Percentiles rank a stretch among this genome's conserved stretches.
Conservation (phyloP, 352 stramenopile species). For the Phytophthora agathidicida region DNA sequence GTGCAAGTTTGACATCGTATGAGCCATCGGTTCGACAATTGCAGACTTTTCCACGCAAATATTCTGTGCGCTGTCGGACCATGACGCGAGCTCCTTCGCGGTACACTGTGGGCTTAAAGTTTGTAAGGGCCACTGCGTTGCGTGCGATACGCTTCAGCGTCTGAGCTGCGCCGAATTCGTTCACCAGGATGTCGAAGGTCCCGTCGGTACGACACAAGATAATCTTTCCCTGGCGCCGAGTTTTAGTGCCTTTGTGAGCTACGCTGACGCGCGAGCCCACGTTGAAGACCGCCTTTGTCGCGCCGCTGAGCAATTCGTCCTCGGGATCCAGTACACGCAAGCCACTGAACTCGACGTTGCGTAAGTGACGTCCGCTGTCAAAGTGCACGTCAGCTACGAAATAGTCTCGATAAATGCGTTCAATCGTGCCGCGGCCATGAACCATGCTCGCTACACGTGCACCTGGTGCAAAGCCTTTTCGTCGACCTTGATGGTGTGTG, state of each 20-base stretch:
- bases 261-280: constrained; percentile 45
- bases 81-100: constrained; percentile 47
- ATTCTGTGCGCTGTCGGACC: constrained; percentile 60
- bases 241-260: constrained; percentile 57
- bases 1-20: constrained; percentile 57
- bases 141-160: constrained; percentile 44
- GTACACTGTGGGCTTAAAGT: constrained; percentile 42
- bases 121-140: constrained; percentile 20
- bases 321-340: constrained; percentile 35
- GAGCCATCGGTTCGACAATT: constrained; percentile 51
- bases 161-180: constrained; percentile 54
- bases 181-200: constrained; percentile 66
- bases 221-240: constrained; percentile 55
- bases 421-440: constrained; percentile 54
- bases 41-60: constrained; percentile 51
- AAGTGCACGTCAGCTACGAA: constrained; percentile 77
- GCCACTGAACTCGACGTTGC: constrained; percentile 66
- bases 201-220: constrained; percentile 55
- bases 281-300: constrained; percentile 8
- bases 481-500: background rate
- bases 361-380: constrained; percentile 54
- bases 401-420: constrained; percentile 69
- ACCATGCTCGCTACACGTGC: constrained; percentile 50
- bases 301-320: constrained; percentile 24
- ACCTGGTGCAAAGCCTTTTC: constrained; percentile 50